Base-by-base conservation (phyloP, 164 flowering plant species). In the Pachysandra terminalis region DNA sequence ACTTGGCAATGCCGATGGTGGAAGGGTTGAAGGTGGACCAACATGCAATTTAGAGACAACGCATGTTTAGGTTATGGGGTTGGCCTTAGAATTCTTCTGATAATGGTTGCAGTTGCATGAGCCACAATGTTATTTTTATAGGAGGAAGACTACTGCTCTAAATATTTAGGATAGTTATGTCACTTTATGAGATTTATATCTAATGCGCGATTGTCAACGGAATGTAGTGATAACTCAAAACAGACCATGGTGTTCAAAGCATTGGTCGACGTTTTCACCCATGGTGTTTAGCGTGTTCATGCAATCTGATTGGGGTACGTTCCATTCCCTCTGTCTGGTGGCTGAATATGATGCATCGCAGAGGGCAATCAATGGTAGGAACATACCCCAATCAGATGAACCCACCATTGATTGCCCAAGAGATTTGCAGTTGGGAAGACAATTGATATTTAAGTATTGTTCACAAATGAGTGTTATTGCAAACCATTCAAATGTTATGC, bases 1-100 rank as follows among this genome's bases (percentile, higher is more conserved):
- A 92, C 72, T 76, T 92, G 81, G 90, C 89, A 0, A 25, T 78
- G 3, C 92, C 93, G 19, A 97, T 96, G 0, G 71, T 95, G 7
- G n/a, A n/a, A n/a, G n/a, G n/a, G n/a, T n/a, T n/a, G 98, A 95
- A 95, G 80, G 98, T 95, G 60, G 98, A 95, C 64, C 96, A 79
- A 66, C 98, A 95, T 86, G 92, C 97, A 0, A 78, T 95, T 0
- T n/a, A n/a, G n/a, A n/a, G n/a, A n/a, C n/a, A 97, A 94, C 17
- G 84, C 79, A 0, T 92, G 91, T 13, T 76, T 90, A 8, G 97
- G 97, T 5, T 97, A 97, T 19, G 63, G 97, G 32, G 97, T 90
- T 13, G 89, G 90, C 84, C 67, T 95, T 23, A 92, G 81, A 86
- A 91, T 63, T 95, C 91, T 63, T 85, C 90, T 0, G 96, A 89